These are phyloP conservation scores for Coemansia sp. DNA, from an alignment of 192 early-diverging fungal species.

Conservation along the genomic window DNA sequence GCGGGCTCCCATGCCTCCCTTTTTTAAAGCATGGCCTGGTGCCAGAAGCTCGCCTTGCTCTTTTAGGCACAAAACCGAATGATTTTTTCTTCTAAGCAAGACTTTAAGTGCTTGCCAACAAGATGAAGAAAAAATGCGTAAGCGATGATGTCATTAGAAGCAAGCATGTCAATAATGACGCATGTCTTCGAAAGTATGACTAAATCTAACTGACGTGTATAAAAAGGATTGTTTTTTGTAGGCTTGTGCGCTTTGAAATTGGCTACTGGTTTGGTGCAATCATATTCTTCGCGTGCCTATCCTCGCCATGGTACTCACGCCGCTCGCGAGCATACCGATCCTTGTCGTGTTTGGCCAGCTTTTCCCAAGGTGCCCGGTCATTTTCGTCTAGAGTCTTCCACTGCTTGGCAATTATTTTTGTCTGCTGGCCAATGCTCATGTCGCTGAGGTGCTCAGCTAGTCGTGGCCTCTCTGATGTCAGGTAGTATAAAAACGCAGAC, in stretches of 20 bases:
- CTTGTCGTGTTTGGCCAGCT: constrained; percentile 62
- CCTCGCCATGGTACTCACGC: constrained; percentile 58
- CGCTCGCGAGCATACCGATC: constrained; percentile 67
- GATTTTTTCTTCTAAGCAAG: neutral
- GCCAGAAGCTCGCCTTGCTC: neutral
- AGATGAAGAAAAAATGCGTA: neutral
- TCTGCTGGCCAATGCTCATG: constrained; percentile 73
- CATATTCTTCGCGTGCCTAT: constrained; percentile 21
- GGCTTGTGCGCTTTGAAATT: neutral
- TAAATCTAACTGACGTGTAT: neutral
- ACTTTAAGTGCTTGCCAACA: neutral
- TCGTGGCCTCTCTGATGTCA: constrained; percentile 67
- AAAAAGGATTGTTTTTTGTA: neutral
- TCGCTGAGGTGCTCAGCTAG: constrained; percentile 69
- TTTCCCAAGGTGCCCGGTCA: constrained; percentile 59
- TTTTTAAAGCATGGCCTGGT: neutral
- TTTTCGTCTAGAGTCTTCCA: constrained; percentile 60
- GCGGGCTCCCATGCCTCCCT: neutral
- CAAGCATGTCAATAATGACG: neutral
- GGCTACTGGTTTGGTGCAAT: constrained; percentile 14
- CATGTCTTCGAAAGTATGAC: neutral
- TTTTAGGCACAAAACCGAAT: neutral
- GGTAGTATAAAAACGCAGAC: constrained; percentile 82
- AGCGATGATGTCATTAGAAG: neutral
- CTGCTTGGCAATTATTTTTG: constrained; percentile 70